phyloP scores from a whole-genome alignment of 306 rosid genomes.

The Castanopsis chinensis region DNA sequence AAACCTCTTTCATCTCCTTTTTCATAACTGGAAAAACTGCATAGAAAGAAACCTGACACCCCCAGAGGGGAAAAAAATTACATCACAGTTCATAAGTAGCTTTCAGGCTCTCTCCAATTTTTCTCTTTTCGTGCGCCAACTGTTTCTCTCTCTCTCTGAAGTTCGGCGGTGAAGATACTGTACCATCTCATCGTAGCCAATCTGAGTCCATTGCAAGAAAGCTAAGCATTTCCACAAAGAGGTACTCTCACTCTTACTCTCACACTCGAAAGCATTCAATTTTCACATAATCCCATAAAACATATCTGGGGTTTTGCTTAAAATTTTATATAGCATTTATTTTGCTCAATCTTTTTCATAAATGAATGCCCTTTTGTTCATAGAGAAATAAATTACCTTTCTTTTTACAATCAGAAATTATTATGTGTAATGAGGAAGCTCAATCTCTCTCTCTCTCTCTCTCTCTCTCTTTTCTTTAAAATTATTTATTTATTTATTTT shows the following conservation, averaged over 20 bases:
- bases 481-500: background rate
- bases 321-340: background rate
- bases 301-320: background rate
- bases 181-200: slow-evolving; percentile 18
- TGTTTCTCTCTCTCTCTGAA: slow-evolving; percentile 18
- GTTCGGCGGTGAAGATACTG: slow-evolving; percentile 15
- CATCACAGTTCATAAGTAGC: slow-evolving; percentile 31
- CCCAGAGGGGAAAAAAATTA: background rate
- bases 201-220: slow-evolving; percentile 7
- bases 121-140: slow-evolving; percentile 29
- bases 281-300: slow-evolving; percentile 13
- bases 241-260: slow-evolving; percentile 13
- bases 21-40: slow-evolving; percentile 15
- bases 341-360: background rate
- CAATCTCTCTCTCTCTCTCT: background rate
- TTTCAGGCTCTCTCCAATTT: slow-evolving; percentile 26
- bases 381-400: background rate
- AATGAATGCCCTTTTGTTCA: background rate
- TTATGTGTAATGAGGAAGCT: background rate
- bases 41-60: slow-evolving; percentile 18
- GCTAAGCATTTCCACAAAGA: slow-evolving; percentile 17
- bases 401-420: slow-evolving; percentile 26
- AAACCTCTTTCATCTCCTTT: background rate
- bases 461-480: background rate
- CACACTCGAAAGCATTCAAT: background rate